Evolutionary conservation across 2,329 filamentous ascomycete species (phyloP).

Genomic region (Aspergillus sp.): DNA sequence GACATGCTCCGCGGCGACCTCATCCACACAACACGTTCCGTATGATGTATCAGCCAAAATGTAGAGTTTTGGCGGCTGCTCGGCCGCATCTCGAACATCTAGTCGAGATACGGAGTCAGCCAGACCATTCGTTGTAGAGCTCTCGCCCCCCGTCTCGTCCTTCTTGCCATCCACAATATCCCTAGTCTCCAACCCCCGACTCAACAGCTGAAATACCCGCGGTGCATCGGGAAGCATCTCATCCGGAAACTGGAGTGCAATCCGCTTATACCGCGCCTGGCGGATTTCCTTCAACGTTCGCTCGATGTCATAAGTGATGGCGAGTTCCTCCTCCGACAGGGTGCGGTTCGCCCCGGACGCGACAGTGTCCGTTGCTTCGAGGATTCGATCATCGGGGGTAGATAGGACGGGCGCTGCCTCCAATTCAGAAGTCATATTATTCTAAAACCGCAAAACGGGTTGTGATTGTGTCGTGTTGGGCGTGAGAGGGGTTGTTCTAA

Average conservation of each 20-base stretch:
- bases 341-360: constrained; percentile 32
- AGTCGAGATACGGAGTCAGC: constrained; percentile 29
- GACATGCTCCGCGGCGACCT: constrained; percentile 92
- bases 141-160: constrained; percentile 11
- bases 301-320: constrained; percentile 78
- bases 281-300: constrained; percentile 75
- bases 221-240: constrained; percentile 85
- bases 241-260: constrained; percentile 96
- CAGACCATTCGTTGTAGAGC: constrained; percentile 14
- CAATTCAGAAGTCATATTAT: constrained; percentile 33
- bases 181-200: constrained; percentile 47
- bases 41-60: constrained; percentile 96
- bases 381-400: constrained; percentile 61
- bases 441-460: neutral
- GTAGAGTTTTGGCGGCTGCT: constrained; percentile 57
- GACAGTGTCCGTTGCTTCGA: constrained; percentile 53
- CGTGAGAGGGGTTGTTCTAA: constrained; percentile 7
- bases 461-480: neutral
- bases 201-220: constrained; percentile 69
- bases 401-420: constrained; percentile 59
- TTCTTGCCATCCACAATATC: constrained; percentile 18
- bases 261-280: constrained; percentile 67
- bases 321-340: constrained; percentile 68
- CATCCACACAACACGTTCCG: constrained; percentile 94
- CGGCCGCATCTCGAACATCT: constrained; percentile 21